Conservation (phyloP, 176 grass and related monocot species). For the Pontederia crassipes region DNA sequence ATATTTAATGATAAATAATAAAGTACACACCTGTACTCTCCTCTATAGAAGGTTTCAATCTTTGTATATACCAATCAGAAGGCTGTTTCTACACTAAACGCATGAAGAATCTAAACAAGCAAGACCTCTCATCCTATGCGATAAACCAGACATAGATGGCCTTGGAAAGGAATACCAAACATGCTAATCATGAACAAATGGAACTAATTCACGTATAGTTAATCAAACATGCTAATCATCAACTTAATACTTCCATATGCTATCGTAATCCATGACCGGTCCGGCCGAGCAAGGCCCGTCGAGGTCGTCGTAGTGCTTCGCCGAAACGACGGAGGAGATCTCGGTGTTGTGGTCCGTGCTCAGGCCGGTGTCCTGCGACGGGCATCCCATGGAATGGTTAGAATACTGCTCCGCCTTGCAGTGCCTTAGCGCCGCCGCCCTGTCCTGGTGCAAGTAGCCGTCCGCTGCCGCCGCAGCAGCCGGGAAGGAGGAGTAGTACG, state of each 20-base stretch:
- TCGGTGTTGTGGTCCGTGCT: slow-evolving; percentile 2
- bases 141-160: too few relatives aligned
- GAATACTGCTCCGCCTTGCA: slow-evolving; percentile 9
- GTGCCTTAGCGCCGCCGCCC: background rate
- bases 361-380: slow-evolving; percentile 3
- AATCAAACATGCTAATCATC: background rate
- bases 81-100: too few relatives aligned
- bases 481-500: background rate
- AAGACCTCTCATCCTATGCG: too few relatives aligned
- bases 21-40: too few relatives aligned
- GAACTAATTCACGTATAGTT: background rate
- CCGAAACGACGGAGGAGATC: background rate
- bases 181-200: background rate
- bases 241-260: background rate
- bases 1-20: too few relatives aligned
- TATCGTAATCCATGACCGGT: background rate
- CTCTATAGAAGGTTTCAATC: too few relatives aligned
- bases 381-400: background rate
- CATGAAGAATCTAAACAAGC: too few relatives aligned
- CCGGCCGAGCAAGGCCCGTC: background rate
- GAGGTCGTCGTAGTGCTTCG: background rate
- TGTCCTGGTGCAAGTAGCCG: background rate
- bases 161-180: too few relatives aligned
- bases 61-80: too few relatives aligned
- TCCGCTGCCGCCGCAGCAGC: background rate